Percentiles rank a stretch among this genome's conserved stretches.
Conservation (phyloP, 306 rosid species). For the Quercus mongolica region DNA sequence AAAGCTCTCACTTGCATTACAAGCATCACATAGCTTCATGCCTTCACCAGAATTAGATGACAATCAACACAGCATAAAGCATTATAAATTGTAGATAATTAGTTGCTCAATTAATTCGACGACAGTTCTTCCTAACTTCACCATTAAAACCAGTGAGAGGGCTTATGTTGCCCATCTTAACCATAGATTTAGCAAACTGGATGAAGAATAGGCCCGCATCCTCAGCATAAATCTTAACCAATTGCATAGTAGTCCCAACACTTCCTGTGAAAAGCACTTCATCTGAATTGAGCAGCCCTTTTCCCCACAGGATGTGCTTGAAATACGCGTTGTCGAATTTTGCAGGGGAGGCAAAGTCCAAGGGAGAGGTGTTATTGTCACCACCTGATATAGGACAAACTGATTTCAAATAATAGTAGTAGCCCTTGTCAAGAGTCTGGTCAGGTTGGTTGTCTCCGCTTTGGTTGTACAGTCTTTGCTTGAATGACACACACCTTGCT, state of each 20-base stretch:
- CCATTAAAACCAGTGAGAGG: slow-evolving; percentile 71
- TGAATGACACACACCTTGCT: slow-evolving; percentile 74
- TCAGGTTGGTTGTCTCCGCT: no score
- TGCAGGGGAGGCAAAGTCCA: slow-evolving; percentile 76
- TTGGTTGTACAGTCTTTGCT: slow-evolving; percentile 40
- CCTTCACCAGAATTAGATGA: no score
- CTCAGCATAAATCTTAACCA: slow-evolving; percentile 55
- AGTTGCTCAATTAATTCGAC: slow-evolving; percentile 35
- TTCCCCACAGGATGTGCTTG: slow-evolving; percentile 59
- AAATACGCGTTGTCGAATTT: slow-evolving; percentile 69
- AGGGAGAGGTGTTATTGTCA: slow-evolving; percentile 45
- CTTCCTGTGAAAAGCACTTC: slow-evolving; percentile 66
- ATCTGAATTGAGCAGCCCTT: slow-evolving; percentile 75
- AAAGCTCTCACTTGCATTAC: no score
- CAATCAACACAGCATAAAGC: no score
- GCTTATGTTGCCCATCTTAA: slow-evolving; percentile 62
- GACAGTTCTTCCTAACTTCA: slow-evolving; percentile 72
- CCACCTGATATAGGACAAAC: no score
- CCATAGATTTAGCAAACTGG: slow-evolving; percentile 77
- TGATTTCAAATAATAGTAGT: no score
- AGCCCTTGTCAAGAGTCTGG: no score
- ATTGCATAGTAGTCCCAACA: slow-evolving; percentile 27
- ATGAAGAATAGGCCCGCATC: slow-evolving; percentile 59
- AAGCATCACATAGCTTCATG: no score
- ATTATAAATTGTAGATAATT: no score